Conservation (phyloP, 2,329 filamentous ascomycete genomes). For the Ophiostoma montium region DNA sequence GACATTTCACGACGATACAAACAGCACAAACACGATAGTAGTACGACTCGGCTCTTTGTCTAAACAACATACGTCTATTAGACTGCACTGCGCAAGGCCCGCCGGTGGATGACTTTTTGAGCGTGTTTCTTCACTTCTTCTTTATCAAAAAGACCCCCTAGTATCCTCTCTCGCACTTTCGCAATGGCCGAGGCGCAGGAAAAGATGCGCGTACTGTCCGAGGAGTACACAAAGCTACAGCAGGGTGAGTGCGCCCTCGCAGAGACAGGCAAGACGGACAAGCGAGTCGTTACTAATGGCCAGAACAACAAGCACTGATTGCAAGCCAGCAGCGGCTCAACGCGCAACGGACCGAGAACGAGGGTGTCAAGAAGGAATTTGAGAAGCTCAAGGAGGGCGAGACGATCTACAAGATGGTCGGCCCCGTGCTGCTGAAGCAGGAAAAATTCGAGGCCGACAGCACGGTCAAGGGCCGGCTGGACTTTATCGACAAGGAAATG, state of each 20-base stretch:
- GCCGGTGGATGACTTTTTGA: no score
- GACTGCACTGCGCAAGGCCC: no score
- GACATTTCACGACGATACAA: not conserved
- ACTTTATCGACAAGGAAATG: constrained; percentile 93
- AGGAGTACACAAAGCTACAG: constrained; percentile 79
- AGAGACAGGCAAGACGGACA: not conserved
- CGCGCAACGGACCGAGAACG: constrained; percentile 86
- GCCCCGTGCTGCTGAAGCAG: constrained; percentile 87
- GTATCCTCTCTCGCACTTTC: not conserved
- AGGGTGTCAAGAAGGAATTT: constrained; percentile 82
- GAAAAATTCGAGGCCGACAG: constrained; percentile 80
- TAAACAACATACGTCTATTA: no score
- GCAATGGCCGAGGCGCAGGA: constrained; percentile 37
- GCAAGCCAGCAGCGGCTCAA: constrained; percentile 80
- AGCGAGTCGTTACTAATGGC: not conserved
- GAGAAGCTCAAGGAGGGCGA: constrained; percentile 62
- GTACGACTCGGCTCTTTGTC: no score
- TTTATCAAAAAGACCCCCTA: not conserved
- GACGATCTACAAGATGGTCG: constrained; percentile 90
- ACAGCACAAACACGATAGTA: not conserved
- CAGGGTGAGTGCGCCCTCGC: constrained; percentile 40
- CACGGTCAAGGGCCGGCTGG: constrained; percentile 78
- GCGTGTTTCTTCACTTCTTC: not conserved
- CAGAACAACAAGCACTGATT: constrained; percentile 71
- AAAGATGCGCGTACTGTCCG: constrained; percentile 66